These are phyloP conservation scores for Primulina huaijiensis DNA, from an alignment of 257 asterid species.

Conservation along the genomic window DNA sequence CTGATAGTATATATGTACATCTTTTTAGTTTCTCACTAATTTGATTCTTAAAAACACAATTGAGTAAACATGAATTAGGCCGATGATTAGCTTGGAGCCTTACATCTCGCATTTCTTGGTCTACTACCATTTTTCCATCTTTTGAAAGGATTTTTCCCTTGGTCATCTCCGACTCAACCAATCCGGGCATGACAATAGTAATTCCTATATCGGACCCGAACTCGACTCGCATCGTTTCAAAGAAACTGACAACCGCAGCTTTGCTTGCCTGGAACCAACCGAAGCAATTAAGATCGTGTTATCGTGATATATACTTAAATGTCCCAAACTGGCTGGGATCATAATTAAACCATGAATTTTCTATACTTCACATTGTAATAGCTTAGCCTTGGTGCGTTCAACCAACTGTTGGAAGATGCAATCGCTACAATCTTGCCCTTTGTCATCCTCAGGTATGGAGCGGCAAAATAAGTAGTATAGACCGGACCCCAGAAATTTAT, in stretches of 20 bases:
- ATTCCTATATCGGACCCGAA: slow-evolving; percentile 54
- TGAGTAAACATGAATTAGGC: background rate
- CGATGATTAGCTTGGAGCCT: slow-evolving; percentile 24
- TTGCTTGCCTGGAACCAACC: slow-evolving; percentile 65
- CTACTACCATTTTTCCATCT: slow-evolving; percentile 45
- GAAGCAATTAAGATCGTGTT: background rate
- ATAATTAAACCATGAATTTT: background rate
- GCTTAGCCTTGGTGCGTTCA: slow-evolving; percentile 73
- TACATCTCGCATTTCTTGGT: slow-evolving; percentile 59
- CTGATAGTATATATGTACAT: too few species aligned
- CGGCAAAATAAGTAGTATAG: background rate
- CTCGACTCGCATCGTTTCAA: slow-evolving; percentile 63
- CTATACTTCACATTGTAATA: slow-evolving; percentile 46
- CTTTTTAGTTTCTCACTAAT: too few species aligned
- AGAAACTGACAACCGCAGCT: slow-evolving; percentile 71
- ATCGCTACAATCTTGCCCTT: background rate
- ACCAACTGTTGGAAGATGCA: slow-evolving; percentile 38
- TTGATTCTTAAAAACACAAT: background rate
- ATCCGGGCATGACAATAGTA: slow-evolving; percentile 63
- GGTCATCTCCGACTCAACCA: slow-evolving; percentile 67
- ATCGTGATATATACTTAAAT: background rate
- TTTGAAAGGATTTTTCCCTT: slow-evolving; percentile 55
- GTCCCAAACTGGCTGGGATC: background rate
- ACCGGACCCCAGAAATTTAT: slow-evolving; percentile 67
- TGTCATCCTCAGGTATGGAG: background rate